These are phyloP conservation scores for Populus hybrid DNA, from an alignment of 441 rosid species.

Conservation along the genomic window DNA sequence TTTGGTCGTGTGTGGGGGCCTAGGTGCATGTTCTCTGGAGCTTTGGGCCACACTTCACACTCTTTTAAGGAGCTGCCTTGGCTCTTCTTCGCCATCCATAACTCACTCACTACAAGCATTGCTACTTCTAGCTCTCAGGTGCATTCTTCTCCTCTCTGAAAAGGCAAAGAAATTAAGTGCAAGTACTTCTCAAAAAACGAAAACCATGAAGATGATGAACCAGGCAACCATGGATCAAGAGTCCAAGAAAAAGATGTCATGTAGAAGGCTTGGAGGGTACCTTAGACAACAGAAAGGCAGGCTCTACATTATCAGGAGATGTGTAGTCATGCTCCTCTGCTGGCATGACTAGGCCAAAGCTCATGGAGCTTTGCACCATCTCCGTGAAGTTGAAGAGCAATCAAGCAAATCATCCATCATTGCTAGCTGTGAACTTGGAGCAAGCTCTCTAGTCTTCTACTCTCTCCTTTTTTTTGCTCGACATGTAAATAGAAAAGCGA, in stretches of 20 bases:
- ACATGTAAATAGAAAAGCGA: not conserved
- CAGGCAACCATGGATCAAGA: constrained; percentile 21
- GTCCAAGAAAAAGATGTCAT: constrained; percentile 42
- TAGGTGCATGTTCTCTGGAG: constrained; percentile 10
- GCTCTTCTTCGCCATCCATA: not conserved
- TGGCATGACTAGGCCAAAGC: constrained; percentile 42
- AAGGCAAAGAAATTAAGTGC: not conserved
- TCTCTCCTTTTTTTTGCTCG: not conserved
- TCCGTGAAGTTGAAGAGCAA: not conserved
- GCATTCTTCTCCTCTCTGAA: not conserved
- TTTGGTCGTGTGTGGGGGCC: not conserved
- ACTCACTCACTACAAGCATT: not conserved
- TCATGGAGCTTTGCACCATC: not conserved
- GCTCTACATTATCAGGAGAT: constrained; percentile 50
- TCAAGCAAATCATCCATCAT: not conserved
- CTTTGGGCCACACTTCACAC: constrained; percentile 13
- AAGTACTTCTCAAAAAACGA: not conserved
- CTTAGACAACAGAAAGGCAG: constrained; percentile 47
- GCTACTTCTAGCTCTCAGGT: not conserved
- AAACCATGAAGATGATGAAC: constrained; percentile 15
- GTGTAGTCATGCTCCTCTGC: constrained; percentile 58
- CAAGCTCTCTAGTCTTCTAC: not conserved
- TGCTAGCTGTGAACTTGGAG: not conserved
- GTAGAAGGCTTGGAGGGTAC: constrained; percentile 49
- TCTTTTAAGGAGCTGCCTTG: constrained; percentile 13